Evolutionary conservation across 257 asterid genomes (phyloP).

Genomic region (Striga asiatica): DNA sequence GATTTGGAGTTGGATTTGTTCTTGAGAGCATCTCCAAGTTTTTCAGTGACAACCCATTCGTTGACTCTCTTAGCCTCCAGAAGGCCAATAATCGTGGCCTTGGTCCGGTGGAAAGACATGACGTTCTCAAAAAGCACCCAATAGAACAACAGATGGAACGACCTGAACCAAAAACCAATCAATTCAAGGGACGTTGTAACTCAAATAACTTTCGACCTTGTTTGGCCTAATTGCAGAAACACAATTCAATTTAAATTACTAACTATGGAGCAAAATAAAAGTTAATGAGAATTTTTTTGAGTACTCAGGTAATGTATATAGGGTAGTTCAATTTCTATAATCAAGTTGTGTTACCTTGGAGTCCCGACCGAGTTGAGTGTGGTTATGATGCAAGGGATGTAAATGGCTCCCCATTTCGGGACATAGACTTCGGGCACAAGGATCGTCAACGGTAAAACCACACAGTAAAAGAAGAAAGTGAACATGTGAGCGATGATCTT

Average conservation of each 20-base stretch:
- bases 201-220: too few species aligned
- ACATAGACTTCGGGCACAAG: constrained; percentile 58
- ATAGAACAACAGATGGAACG: constrained; percentile 70
- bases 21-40: constrained; percentile 77
- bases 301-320: too few species aligned
- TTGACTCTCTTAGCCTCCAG: constrained; percentile 79
- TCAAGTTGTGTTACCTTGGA: too few species aligned
- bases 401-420: constrained; percentile 86
- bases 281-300: too few species aligned
- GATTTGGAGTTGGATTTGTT: constrained; percentile 40
- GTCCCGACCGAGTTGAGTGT: constrained; percentile 82
- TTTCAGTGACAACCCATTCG: constrained; percentile 98
- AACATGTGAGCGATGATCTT: constrained; percentile 85
- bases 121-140: constrained; percentile 95
- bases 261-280: too few species aligned
- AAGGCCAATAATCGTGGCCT: constrained; percentile 85
- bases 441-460: constrained; percentile 50
- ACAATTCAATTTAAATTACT: too few species aligned
- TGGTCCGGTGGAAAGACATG: constrained; percentile 90
- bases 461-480: constrained; percentile 69
- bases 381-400: constrained; percentile 81
- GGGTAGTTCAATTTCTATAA: too few species aligned
- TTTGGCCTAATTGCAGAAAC: too few species aligned
- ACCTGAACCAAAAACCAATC: too few species aligned
- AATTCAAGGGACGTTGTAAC: too few species aligned